Conservation (phyloP, 2,329 filamentous ascomycete genomes). For the Fusarium sp. region DNA sequence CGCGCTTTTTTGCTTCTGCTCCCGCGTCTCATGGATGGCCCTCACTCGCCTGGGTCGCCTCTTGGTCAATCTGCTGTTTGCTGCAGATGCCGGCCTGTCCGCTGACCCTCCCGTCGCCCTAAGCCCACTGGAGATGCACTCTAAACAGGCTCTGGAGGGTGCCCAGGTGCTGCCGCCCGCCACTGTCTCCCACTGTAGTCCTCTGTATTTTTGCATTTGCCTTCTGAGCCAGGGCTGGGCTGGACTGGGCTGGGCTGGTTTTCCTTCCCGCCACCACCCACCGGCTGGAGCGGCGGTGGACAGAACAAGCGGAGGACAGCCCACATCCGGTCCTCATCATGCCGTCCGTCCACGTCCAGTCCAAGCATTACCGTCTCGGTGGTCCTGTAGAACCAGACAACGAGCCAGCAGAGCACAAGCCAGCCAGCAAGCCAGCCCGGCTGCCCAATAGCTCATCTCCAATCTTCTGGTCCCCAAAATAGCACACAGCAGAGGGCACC, state of each 20-base stretch:
- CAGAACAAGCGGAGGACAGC: slow-evolving; percentile 11
- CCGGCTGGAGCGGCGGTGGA: slow-evolving; percentile 16
- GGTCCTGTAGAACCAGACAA: slow-evolving; percentile 35
- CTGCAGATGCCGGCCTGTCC: slow-evolving; percentile 23
- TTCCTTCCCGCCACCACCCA: slow-evolving; percentile 35
- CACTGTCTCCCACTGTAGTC: slow-evolving; percentile 29
- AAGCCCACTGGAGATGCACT: slow-evolving; percentile 14
- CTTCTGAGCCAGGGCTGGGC: slow-evolving; percentile 3
- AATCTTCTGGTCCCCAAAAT: slow-evolving; percentile 35
- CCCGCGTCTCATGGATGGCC: slow-evolving; percentile 9
- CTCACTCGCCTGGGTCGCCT: not conserved
- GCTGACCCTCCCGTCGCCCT: slow-evolving; percentile 2
- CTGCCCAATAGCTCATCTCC: slow-evolving; percentile 30
- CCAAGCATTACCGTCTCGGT: slow-evolving; percentile 31
- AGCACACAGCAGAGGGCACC: slow-evolving; percentile 32
- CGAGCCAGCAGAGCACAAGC: slow-evolving; percentile 29
- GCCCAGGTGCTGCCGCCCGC: not conserved
- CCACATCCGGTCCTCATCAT: slow-evolving; percentile 30
- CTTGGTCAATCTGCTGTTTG: slow-evolving; percentile 13
- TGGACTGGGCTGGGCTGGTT: slow-evolving; percentile 21
- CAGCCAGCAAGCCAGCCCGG: slow-evolving; percentile 22
- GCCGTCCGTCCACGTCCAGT: slow-evolving; percentile 19
- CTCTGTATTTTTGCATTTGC: slow-evolving; percentile 6
- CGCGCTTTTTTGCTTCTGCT: slow-evolving; percentile 19
- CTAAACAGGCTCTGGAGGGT: slow-evolving; percentile 21